Base-by-base conservation (phyloP, 768 basidiomycete species). In the Kwoniella newhampshirensis region DNA sequence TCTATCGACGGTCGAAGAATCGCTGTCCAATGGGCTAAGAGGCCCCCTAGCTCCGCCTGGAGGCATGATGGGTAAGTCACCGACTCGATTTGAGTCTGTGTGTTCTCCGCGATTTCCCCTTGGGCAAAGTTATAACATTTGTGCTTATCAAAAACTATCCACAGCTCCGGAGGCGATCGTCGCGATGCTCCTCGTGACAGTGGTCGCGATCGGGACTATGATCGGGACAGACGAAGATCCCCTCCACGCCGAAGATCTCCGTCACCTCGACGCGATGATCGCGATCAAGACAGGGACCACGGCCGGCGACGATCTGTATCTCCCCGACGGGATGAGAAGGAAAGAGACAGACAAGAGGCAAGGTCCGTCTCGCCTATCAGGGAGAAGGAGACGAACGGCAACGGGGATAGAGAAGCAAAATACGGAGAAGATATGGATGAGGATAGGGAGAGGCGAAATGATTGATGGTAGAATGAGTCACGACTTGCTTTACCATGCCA, bases 1-100 rank as follows among this genome's bases (percentile, higher is more conserved):
- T 76, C 81, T 67, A 87, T 89, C 66, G 87, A 89, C 64, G 88
- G 87, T 20, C 80, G 82, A 27, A 82, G 86, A 15, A 77, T 89
- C 76, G 84, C 86, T 67, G 86, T 89, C 60, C 87, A 89, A 80
- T 74, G 70, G 70, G 70, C 72, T 41, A 89, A 88, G 75, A 85
- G 85, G 66, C 88, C 88, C 56, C 88, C 88, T 4, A 88, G 86
- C 39, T 81, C 86, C n/a, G 84, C 86, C 37, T 89, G 88, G 88
- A 86, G 88, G 59, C 85, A 83, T 63, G 85, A 87, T 35, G 70
- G 68, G 62, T 70, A 54, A 79, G 85, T 64, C 42, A 13, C n/a
- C n/a, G 32, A 32, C 32, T 13, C 32, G n/a, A n/a, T n/a, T n/a
- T n/a, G n/a, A n/a, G n/a, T n/a, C n/a, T n/a, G n/a, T n/a, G n/a